A percentile compares a stretch with the other conserved stretches of the same genome.
Evolutionary conservation across 768 basidiomycete genomes (phyloP).

Genomic region (Tremella fuciformis): DNA sequence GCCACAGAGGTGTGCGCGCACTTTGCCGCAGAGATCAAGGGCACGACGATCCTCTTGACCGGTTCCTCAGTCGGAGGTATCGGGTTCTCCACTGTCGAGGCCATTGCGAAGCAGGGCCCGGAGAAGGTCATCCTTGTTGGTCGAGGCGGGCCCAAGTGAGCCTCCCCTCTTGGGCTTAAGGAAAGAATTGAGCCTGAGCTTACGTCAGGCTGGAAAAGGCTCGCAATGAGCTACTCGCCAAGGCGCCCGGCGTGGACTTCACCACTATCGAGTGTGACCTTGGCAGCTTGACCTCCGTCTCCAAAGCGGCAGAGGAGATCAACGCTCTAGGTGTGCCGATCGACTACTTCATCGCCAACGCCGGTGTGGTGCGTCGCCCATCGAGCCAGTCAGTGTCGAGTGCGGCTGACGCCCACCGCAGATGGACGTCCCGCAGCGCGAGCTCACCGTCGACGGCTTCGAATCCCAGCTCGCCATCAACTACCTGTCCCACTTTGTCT

Average conservation of each 20-base stretch:
- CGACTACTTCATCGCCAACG: constrained; percentile 14
- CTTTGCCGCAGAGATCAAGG: constrained; percentile 4
- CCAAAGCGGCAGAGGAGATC: constrained; percentile 5
- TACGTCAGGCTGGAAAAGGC: too few relatives aligned
- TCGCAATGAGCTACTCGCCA: too few relatives aligned
- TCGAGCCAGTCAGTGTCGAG: not conserved
- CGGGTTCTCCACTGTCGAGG: constrained; percentile 8
- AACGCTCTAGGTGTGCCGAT: constrained; percentile 4
- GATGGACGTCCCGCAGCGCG: constrained; percentile 14
- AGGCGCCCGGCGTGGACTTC: not conserved
- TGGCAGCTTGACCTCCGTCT: constrained; percentile 3
- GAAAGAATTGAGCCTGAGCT: too few relatives aligned
- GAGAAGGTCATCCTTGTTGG: constrained; percentile 7
- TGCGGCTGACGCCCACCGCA: not conserved
- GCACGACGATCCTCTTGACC: constrained; percentile 4
- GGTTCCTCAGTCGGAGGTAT: constrained; percentile 11
- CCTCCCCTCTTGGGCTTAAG: not conserved
- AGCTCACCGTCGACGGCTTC: constrained; percentile 12
- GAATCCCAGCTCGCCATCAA: constrained; percentile 14
- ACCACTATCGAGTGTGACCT: not conserved
- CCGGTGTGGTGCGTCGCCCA: constrained; percentile 7
- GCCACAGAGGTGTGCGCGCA: constrained; percentile 4
- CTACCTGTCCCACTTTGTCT: constrained; percentile 12
- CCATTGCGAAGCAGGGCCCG: constrained; percentile 8
- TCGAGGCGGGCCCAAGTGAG: constrained; percentile 6